These are phyloP conservation scores for Rubia tinctorum DNA, from an alignment of 305 asterid species.

Conservation along the genomic window DNA sequence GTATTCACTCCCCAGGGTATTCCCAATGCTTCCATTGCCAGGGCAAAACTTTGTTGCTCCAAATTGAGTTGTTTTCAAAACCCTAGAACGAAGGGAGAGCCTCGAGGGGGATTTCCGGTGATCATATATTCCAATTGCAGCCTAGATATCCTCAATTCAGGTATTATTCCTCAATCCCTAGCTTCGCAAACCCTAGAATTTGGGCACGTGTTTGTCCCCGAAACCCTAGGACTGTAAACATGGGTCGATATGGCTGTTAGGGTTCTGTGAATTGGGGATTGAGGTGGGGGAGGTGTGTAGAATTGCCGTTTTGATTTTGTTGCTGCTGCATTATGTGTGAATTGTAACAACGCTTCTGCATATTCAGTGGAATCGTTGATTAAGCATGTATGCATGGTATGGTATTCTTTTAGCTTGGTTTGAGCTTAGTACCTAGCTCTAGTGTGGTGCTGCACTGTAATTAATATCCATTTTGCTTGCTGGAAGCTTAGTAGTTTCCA, in stretches of 20 bases:
- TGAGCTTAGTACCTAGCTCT: constrained; percentile 9
- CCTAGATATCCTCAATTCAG: constrained; percentile 44
- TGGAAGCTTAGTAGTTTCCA: background rate
- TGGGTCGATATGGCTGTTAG: constrained; percentile 22
- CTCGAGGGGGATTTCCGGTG: constrained; percentile 30
- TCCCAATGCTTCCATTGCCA: constrained; percentile 43
- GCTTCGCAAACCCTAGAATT: constrained; percentile 53
- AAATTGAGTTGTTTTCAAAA: constrained; percentile 65
- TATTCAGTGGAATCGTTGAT: constrained; percentile 21
- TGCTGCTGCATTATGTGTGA: constrained; percentile 41
- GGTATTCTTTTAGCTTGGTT: background rate
- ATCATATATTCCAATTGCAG: constrained; percentile 49
- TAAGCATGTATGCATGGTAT: constrained; percentile 16
- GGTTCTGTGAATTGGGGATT: constrained; percentile 19
- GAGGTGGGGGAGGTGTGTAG: constrained; percentile 30
- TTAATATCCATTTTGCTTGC: constrained; percentile 3
- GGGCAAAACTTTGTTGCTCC: constrained; percentile 45
- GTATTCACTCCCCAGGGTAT: constrained; percentile 2
- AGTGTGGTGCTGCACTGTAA: constrained; percentile 29
- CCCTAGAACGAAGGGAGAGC: constrained; percentile 54
- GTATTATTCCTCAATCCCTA: constrained; percentile 33
- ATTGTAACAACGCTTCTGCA: constrained; percentile 26
- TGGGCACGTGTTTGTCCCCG: constrained; percentile 31
- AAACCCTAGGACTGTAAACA: constrained; percentile 47
- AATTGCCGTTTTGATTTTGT: constrained; percentile 20